These are phyloP conservation scores for Ceratocystis smalleyi DNA, from an alignment of 2,329 filamentous ascomycete species.

Conservation along the genomic window DNA sequence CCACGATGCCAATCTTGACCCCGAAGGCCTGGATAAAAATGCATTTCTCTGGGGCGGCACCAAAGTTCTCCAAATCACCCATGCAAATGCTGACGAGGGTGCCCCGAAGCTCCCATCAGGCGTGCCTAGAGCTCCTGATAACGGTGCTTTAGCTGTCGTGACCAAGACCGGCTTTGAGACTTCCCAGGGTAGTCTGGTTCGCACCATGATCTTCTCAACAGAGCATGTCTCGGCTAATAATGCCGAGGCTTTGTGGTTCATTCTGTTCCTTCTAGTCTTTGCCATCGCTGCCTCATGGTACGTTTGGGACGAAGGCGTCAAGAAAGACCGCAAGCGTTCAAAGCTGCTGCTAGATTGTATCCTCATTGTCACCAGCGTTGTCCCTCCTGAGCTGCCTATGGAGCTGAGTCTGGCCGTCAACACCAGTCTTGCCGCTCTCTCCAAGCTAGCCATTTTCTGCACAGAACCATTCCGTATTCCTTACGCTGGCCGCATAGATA, in stretches of 20 bases:
- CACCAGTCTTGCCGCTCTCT: slow-evolving; percentile 84
- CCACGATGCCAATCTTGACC: slow-evolving; percentile 61
- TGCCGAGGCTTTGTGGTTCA: slow-evolving; percentile 88
- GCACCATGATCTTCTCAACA: slow-evolving; percentile 99
- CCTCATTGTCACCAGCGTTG: slow-evolving; percentile 93
- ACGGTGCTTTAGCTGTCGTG: slow-evolving; percentile 84
- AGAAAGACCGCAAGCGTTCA: slow-evolving; percentile 85
- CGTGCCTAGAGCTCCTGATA: slow-evolving; percentile 73
- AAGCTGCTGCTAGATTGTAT: slow-evolving; percentile 95
- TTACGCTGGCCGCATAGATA: slow-evolving; percentile 83
- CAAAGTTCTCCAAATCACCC: slow-evolving; percentile 89
- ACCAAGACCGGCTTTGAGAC: slow-evolving; percentile 98
- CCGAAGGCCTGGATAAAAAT: slow-evolving; percentile 90
- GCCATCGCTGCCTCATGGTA: slow-evolving; percentile 97
- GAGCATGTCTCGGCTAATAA: slow-evolving; percentile 99
- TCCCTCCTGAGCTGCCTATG: slow-evolving; percentile 97
- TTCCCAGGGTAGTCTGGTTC: slow-evolving; percentile 89
- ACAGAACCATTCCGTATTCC: slow-evolving; percentile 98
- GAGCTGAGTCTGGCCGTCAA: slow-evolving; percentile 95
- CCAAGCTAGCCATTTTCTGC: slow-evolving; percentile 94
- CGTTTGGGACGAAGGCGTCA: slow-evolving; percentile 93
- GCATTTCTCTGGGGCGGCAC: slow-evolving; percentile 93
- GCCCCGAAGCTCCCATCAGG: slow-evolving; percentile 57
- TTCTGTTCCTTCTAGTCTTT: slow-evolving; percentile 89
- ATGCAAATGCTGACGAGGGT: slow-evolving; percentile 64